Evolutionary conservation across 192 early-diverging fungal genomes (phyloP).

Genomic region (Coemansia sp.): DNA sequence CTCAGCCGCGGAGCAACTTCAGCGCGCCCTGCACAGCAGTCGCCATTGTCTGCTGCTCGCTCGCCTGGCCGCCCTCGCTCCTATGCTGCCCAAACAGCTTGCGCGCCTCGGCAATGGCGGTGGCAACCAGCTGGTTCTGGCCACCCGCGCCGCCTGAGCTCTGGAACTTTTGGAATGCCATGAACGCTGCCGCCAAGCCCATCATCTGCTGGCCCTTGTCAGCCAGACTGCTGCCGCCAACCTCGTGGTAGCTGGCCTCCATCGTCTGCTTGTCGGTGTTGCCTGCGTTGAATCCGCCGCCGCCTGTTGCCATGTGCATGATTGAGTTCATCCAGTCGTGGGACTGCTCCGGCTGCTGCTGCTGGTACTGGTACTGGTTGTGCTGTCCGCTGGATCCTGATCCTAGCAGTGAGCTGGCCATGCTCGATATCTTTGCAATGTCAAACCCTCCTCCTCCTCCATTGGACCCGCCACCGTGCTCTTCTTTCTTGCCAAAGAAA

Average conservation of each 20-base stretch:
- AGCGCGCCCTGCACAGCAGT: slow-evolving; percentile 51
- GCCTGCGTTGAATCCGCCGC: slow-evolving; percentile 38
- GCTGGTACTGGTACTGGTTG: background rate
- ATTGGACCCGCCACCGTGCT: background rate
- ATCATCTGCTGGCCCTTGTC: slow-evolving; percentile 36
- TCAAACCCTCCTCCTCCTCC: slow-evolving; percentile 24
- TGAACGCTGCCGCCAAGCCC: slow-evolving; percentile 49
- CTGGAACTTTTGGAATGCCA: slow-evolving; percentile 47
- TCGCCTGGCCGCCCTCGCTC: slow-evolving; percentile 30
- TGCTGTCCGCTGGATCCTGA: background rate
- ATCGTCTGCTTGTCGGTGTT: slow-evolving; percentile 31
- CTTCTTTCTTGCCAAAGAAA: slow-evolving; percentile 21
- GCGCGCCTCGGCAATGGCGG: slow-evolving; percentile 48
- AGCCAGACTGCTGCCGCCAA: slow-evolving; percentile 18
- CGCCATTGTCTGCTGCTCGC: slow-evolving; percentile 48
- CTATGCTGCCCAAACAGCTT: slow-evolving; percentile 45
- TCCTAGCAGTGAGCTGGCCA: slow-evolving; percentile 36
- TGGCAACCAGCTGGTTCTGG: slow-evolving; percentile 43
- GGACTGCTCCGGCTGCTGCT: slow-evolving; percentile 10
- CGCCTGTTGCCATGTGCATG: slow-evolving; percentile 37
- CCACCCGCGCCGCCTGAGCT: slow-evolving; percentile 14
- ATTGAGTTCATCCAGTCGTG: slow-evolving; percentile 20
- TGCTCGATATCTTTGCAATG: slow-evolving; percentile 17
- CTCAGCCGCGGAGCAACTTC: slow-evolving; percentile 29
- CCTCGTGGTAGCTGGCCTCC: slow-evolving; percentile 27